Base-by-base conservation (phyloP, 441 rosid genomes). In the Theobroma grandiflorum region DNA sequence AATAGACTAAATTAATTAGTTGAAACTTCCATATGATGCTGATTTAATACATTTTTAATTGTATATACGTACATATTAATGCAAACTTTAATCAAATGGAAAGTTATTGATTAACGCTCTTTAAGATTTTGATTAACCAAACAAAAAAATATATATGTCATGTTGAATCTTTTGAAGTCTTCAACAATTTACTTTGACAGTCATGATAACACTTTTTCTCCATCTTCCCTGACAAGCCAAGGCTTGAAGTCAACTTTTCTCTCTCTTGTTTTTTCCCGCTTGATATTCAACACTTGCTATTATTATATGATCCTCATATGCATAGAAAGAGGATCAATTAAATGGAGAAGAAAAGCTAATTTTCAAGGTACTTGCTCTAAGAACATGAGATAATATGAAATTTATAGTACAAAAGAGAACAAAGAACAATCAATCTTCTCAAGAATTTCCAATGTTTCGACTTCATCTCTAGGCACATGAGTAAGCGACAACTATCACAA, bases 381-480 rank as follows among this genome's bases (percentile, higher is more conserved):
- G 14, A 62, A 35, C 3, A 35, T 35, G 43, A 72, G 76, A 53
- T 53, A 53, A 37, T 53, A 53, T 10, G 47, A n/a, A 72, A 53
- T 52, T 35, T 72, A 72, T 71, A 50, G 40, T 50, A 72, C 31
- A 72, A 72, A 72, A 72, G 62, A 10, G 61, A 72, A 37, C 0
- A 37, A 53, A 53, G 35, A 72, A 37, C 22, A 16, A 53, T 38
- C 76, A 37, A 72, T n/a, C 15, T 52, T 52, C 62, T 52, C 40
- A 26, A 62, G 18, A 6, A 62, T 5, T 71, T n/a, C 22, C 61
- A 16, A 33, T 35, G 16, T 35, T 50, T 8, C 61, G 33, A 0
- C 16, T 15, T 50, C 61, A 33, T 52, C 61, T 18, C 61, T 52
- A 16, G 31, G 40, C 16, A 31, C 66, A 14, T 31, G 40, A 49